Percentiles rank a stretch among this genome's conserved stretches.
These are phyloP conservation scores for Blastobotrys buckinghamii DNA, from an alignment of 1,139 yeast species.

Conservation along the genomic window DNA sequence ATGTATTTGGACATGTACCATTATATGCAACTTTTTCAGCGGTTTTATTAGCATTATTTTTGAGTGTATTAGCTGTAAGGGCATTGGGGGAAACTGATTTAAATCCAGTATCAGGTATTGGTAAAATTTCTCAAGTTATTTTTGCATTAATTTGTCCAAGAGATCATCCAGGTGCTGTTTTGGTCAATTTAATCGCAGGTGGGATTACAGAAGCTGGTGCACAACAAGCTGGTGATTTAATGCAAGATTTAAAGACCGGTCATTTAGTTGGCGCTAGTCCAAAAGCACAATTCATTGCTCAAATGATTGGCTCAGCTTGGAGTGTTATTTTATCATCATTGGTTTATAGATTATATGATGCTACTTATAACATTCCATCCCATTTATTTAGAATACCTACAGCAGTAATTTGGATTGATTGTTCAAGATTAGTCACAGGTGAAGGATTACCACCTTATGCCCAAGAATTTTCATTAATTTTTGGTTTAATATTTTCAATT, in stretches of 20 bases:
- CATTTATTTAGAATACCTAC: conserved; percentile 82
- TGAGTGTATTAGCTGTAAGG: conserved; percentile 82
- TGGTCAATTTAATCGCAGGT: conserved; percentile 87
- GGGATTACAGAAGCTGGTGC: conserved; percentile 99
- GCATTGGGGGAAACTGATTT: conserved; percentile 96
- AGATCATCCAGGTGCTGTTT: conserved; percentile 69
- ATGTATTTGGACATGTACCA: conserved; percentile 66
- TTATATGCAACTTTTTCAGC: conserved; percentile 64
- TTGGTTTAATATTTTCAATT: conserved; percentile 64
- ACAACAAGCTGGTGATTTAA: conserved; percentile 95
- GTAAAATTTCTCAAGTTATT: conserved; percentile 82
- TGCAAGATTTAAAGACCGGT: conserved; percentile 97
- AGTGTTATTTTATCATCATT: conserved; percentile 72
- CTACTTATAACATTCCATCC: conserved; percentile 80
- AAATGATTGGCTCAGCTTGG: conserved; percentile 78
- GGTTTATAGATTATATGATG: conserved; percentile 76
- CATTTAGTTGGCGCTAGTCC: conserved; percentile 91
- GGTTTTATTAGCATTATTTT: conserved; percentile 63
- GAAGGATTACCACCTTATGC: conserved; percentile 82
- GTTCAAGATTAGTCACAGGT: conserved; percentile 89
- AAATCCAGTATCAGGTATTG: conserved; percentile 95
- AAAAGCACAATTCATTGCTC: conserved; percentile 84
- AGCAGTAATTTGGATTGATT: conserved; percentile 94
- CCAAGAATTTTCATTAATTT: conserved; percentile 52
- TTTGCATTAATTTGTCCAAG: conserved; percentile 80